Base-by-base conservation (phyloP, 192 early-diverging fungal species). In the Backusella macrospora region DNA sequence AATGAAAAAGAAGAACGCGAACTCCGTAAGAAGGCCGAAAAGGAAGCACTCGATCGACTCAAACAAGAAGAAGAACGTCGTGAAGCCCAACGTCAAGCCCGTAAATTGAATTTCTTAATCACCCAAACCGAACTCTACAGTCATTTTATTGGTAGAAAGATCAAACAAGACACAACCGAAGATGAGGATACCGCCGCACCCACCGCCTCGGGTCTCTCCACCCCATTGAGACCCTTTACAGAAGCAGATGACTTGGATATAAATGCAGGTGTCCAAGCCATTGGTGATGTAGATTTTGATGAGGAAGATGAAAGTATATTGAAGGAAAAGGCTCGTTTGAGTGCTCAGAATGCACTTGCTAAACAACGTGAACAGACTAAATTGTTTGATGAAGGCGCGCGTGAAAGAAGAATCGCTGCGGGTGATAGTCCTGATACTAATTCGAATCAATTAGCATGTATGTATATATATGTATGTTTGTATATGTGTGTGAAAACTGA, bases 1-100 rank as follows among this genome's bases (percentile, higher is more conserved):
- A 91, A 96, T 75, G 95, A 96, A 75, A 90, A 89, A 71, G 93
- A 95, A 80, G 95, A 96, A 82, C 89, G 93, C 13, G 95, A 96
- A 44, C 68, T 90, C 75, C 88, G 93, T 64, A 96, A 95, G 80
- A 90, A 90, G 68, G 94, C 94, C 0, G 94, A 96, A 77, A 90
- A 87, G 59, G 95, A 96, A 81, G 91, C 93, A 0, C 78, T 92
- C n/a, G 95, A 96, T 75, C 82, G 84, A 49, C 81, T 89, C 64
- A 83, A 90, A 45, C 85, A 88, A 16, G 93, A 95, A 73, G 95
- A 96, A 71, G 95, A 95, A 77, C 80, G 83, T 44, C 88, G 94
- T 37, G 95, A 96, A 69, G 85, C 88, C 4, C 83, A 89, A 45
- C 86, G 95, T 44, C 95, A 96, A 77, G 90, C 89, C 6, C 87